phyloP scores from a whole-genome alignment of 176 grass and related monocot species.

The Dactylis glomerata region DNA sequence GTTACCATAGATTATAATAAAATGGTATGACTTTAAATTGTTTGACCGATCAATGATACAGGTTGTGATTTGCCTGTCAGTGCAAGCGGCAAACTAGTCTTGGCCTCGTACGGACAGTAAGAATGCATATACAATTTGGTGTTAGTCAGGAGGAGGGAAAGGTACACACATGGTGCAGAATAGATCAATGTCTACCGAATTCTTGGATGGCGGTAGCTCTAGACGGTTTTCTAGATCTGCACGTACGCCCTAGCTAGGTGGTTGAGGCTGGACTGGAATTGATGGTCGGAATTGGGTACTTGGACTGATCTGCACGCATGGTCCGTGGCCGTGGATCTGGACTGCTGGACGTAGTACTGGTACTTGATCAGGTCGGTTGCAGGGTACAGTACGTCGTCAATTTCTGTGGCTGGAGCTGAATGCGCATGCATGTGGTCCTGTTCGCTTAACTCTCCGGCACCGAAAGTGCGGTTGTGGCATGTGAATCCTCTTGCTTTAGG shows the following conservation, averaged over 20 bases:
- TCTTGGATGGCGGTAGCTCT: neutral
- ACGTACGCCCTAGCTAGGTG: neutral
- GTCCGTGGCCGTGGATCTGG: slow-evolving; percentile 15
- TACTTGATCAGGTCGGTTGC: neutral
- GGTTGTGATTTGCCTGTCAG: neutral
- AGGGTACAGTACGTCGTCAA: neutral
- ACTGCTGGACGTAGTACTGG: neutral
- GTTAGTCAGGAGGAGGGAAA: neutral
- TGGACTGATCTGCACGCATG: neutral
- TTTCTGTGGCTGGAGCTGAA: slow-evolving; percentile 9
- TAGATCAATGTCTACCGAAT: slow-evolving; percentile 17
- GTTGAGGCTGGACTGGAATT: slow-evolving; percentile 20
- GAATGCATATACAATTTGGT: neutral
- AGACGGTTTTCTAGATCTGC: neutral
- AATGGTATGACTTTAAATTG: neutral
- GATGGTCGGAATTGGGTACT: slow-evolving; percentile 3
- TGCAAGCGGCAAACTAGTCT: neutral
- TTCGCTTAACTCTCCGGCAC: slow-evolving; percentile 11
- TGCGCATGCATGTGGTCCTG: slow-evolving; percentile 18
- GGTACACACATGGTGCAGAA: neutral
- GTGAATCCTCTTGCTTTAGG: neutral
- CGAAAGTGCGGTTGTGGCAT: slow-evolving; percentile 35
- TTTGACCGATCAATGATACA: neutral
- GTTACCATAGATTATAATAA: neutral
- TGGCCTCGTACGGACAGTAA: neutral